These are phyloP conservation scores for Sporobolomyces roseus DNA, from an alignment of 768 basidiomycete genomes.

Conservation along the genomic window DNA sequence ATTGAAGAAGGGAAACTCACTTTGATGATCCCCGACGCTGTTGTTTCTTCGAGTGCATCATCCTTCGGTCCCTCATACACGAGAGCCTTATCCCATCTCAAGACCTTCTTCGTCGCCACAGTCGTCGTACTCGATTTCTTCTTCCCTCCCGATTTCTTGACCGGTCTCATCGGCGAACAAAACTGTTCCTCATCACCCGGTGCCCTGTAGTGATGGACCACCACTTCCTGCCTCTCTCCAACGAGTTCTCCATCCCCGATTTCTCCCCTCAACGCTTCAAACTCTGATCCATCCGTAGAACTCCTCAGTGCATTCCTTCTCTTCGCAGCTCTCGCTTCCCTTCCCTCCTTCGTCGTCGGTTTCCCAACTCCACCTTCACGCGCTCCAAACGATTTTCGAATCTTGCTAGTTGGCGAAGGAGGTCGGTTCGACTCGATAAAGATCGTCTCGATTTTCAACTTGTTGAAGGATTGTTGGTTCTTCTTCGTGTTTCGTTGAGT, in stretches of 20 bases:
- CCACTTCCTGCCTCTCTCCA: background rate
- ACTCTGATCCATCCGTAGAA: conserved; percentile 30
- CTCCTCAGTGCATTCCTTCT: conserved; percentile 24
- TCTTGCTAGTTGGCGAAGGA: conserved; percentile 43
- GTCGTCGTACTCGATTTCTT: conserved; percentile 7
- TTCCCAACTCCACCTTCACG: conserved; percentile 26
- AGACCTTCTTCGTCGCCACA: background rate
- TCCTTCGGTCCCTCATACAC: conserved; percentile 31
- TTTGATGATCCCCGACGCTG: conserved; percentile 23
- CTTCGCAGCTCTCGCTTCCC: conserved; percentile 25
- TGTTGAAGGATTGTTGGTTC: conserved; percentile 40
- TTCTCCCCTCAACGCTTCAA: conserved; percentile 1
- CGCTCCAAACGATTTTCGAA: conserved; percentile 29
- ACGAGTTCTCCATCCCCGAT: background rate
- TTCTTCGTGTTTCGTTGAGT: conserved; percentile 40
- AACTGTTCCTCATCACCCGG: conserved; percentile 40
- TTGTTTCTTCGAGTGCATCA: background rate
- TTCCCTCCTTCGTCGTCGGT: conserved; percentile 8
- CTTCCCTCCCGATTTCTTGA: background rate
- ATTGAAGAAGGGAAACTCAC: conserved; percentile 7
- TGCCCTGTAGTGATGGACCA: conserved; percentile 31
- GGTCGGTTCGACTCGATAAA: conserved; percentile 40
- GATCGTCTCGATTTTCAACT: conserved; percentile 36
- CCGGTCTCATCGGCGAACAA: conserved; percentile 8
- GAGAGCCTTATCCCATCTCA: conserved; percentile 36